Conservation (phyloP, 2,329 filamentous ascomycete genomes). For the Diaporthe ampelina region DNA sequence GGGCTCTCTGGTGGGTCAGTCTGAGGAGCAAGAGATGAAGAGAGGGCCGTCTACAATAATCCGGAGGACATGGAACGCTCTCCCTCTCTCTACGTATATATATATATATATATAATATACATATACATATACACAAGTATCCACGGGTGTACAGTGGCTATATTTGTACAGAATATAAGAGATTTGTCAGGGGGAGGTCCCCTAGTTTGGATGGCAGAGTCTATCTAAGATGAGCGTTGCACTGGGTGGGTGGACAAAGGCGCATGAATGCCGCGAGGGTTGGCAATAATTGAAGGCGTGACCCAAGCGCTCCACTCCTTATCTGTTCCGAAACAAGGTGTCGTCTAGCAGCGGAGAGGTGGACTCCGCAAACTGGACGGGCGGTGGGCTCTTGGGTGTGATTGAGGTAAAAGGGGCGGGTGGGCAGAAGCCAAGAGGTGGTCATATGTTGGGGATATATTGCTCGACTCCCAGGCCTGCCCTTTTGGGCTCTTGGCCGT, state of each 20-base stretch:
- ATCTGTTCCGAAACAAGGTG: slow-evolving; percentile 9
- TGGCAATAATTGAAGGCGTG: background rate
- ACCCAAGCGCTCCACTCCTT: slow-evolving; percentile 5
- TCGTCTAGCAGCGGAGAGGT: slow-evolving; percentile 24
- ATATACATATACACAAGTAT: background rate
- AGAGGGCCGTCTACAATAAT: too few species aligned
- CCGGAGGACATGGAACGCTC: too few species aligned
- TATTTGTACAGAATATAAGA: background rate
- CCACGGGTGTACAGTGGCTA: background rate
- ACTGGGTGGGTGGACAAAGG: background rate
- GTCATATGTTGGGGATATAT: slow-evolving; percentile 20
- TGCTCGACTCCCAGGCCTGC: background rate
- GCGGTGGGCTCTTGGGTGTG: background rate
- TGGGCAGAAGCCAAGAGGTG: slow-evolving; percentile 12
- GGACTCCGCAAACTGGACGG: background rate
- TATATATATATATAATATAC: background rate
- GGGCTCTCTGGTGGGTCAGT: background rate
- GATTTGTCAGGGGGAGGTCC: background rate
- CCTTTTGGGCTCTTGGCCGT: slow-evolving; percentile 18
- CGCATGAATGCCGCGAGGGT: background rate
- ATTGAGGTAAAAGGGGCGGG: slow-evolving; percentile 14
- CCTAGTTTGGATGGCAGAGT: background rate
- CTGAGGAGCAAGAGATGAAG: background rate
- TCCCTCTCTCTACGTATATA: too few species aligned
- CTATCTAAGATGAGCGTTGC: background rate